phyloP scores from a whole-genome alignment of 2,329 filamentous ascomycete genomes.

The Aureobasidium subglaciale region DNA sequence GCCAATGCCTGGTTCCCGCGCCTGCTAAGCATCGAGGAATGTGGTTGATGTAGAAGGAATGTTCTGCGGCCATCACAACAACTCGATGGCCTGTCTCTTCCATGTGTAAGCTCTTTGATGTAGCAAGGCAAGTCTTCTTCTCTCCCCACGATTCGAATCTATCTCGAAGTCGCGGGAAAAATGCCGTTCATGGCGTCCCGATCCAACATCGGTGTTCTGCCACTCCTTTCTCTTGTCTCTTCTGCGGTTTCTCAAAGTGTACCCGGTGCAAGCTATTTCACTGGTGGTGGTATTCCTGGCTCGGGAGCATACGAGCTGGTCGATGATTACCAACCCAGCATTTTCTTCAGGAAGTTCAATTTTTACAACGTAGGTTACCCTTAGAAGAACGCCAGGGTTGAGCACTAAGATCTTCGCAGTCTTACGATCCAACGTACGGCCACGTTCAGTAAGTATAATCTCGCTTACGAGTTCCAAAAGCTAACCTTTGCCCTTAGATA shows the following conservation, averaged over 20 bases:
- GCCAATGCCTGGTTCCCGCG: neutral
- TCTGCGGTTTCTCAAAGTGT: constrained; percentile 22
- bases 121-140: constrained; percentile 4
- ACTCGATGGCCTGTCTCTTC: neutral
- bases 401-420: constrained; percentile 1
- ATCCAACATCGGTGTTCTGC: neutral
- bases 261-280: constrained; percentile 22
- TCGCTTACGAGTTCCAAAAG: neutral
- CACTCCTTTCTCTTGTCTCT: constrained; percentile 19
- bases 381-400: too few relatives aligned
- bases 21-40: neutral
- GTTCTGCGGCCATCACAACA: neutral
- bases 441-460: constrained; percentile 23
- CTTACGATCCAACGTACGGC: constrained; percentile 27
- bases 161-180: constrained; percentile 1
- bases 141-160: neutral
- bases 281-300: constrained; percentile 25
- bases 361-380: constrained; percentile 34
- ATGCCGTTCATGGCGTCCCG: constrained; percentile 9
- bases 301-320: constrained; percentile 25
- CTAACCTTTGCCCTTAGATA: constrained; percentile 22
- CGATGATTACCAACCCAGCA: constrained; percentile 26
- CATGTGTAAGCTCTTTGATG: neutral
- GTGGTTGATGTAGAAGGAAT: constrained; percentile 6
- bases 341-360: constrained; percentile 31